A percentile compares a stretch with the other conserved stretches of the same genome.
Conservation (phyloP, 306 rosid genomes). For the Prunus fruticosa region DNA sequence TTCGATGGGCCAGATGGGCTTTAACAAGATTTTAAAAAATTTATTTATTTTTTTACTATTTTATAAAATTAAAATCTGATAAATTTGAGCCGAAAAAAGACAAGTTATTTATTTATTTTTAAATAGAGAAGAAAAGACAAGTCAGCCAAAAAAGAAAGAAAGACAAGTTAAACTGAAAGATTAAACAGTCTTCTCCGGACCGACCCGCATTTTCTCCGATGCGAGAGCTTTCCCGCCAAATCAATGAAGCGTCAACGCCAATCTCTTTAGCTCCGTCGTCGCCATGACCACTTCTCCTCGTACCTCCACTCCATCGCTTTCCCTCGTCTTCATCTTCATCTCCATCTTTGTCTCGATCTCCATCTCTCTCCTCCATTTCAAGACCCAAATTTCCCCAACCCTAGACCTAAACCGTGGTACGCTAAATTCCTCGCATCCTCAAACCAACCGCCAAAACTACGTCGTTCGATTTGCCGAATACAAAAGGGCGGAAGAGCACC, state of each 20-base stretch:
- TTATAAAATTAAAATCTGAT: too few relatives aligned
- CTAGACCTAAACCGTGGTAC: constrained; percentile 23
- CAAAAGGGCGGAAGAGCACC: constrained; percentile 53
- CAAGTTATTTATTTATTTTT: too few relatives aligned
- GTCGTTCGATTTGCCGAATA: constrained; percentile 69
- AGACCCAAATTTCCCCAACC: constrained; percentile 35
- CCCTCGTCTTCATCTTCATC: constrained; percentile 36
- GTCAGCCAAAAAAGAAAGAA: not conserved
- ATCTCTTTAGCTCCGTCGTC: not conserved
- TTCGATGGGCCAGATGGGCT: too few relatives aligned
- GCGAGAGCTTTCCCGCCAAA: constrained; percentile 52
- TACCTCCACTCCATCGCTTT: constrained; percentile 26
- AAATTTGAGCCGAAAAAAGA: too few relatives aligned
- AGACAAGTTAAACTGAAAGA: not conserved
- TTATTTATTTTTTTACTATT: too few relatives aligned
- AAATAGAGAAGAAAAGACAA: too few relatives aligned
- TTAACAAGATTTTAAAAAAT: too few relatives aligned
- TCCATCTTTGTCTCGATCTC: constrained; percentile 21
- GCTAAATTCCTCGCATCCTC: constrained; percentile 22
- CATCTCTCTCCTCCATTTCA: constrained; percentile 34
- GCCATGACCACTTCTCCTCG: constrained; percentile 38
- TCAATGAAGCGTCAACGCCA: constrained; percentile 17
- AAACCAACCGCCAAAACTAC: constrained; percentile 42
- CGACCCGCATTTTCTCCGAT: not conserved
- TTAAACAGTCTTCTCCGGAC: not conserved